These are phyloP conservation scores for Cordyceps farinosa DNA, from an alignment of 2,329 filamentous ascomycete genomes.

Conservation along the genomic window DNA sequence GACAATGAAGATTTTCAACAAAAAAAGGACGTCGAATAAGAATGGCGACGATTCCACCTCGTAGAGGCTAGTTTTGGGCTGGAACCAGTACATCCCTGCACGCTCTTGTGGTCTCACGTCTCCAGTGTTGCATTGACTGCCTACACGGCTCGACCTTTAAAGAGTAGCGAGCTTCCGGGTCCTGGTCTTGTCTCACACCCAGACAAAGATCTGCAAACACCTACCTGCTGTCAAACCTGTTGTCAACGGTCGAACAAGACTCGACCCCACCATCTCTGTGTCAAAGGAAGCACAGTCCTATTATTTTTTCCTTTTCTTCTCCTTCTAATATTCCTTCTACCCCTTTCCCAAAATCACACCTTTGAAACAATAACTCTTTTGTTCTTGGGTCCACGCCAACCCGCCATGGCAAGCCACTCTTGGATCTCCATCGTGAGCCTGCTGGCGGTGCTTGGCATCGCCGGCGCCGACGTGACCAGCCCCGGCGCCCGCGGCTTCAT, in stretches of 20 bases:
- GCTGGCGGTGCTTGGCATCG: slow-evolving; percentile 3
- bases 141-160: neutral
- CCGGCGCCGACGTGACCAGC: neutral
- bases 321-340: neutral
- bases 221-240: neutral
- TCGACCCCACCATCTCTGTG: neutral
- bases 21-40: neutral
- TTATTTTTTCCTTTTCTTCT: neutral
- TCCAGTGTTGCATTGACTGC: neutral
- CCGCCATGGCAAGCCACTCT: slow-evolving; percentile 1
- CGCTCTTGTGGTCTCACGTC: neutral
- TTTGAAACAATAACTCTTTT: neutral
- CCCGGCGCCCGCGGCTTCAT: slow-evolving; percentile 19
- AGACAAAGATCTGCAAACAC: slow-evolving; percentile 3
- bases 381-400: neutral
- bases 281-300: neutral
- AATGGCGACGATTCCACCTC: neutral
- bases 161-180: neutral
- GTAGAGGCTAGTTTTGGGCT: neutral
- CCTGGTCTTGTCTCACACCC: neutral
- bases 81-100: neutral
- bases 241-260: neutral
- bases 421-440: slow-evolving; percentile 6
- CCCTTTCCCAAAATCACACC: neutral
- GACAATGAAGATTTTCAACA: neutral